These are phyloP conservation scores for Hippophae rhamnoides DNA, from an alignment of 306 rosid species.

Conservation along the genomic window DNA sequence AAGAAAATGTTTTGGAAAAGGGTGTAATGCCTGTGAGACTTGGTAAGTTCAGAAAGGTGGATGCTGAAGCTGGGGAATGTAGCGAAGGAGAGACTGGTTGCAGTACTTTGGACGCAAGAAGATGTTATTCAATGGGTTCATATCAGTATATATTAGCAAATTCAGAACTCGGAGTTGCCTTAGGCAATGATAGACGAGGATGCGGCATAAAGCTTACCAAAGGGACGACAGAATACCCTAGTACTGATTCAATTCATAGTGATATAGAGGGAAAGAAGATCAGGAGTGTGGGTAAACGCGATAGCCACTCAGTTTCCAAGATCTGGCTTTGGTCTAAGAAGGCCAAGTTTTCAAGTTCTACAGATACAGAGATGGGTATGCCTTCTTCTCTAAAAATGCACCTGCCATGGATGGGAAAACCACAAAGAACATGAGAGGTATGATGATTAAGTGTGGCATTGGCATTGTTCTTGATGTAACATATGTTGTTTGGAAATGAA, in stretches of 20 bases:
- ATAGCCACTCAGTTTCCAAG: conserved; percentile 81
- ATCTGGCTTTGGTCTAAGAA: conserved; percentile 89
- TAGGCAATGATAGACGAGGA: conserved; percentile 31
- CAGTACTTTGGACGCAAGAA: conserved; percentile 88
- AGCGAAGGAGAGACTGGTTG: conserved; percentile 82
- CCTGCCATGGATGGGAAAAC: conserved; percentile 58
- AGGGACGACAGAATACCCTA: conserved; percentile 28
- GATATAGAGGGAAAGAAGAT: conserved; percentile 76
- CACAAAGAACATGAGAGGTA: conserved; percentile 47
- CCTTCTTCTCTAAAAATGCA: conserved; percentile 46
- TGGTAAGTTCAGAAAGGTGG: conserved; percentile 64
- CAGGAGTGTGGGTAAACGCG: conserved; percentile 61
- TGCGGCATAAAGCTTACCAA: conserved; percentile 19
- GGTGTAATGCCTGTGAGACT: conserved; percentile 78
- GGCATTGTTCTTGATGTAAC: conserved; percentile 25
- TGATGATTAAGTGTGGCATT: conserved; percentile 32
- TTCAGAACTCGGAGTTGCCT: conserved; percentile 62
- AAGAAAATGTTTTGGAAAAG: conserved; percentile 52
- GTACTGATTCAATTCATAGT: conserved; percentile 33
- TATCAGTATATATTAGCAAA: conserved; percentile 75
- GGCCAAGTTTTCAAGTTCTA: conserved; percentile 49
- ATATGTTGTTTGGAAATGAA: conserved; percentile 20
- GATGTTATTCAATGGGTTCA: conserved; percentile 94
- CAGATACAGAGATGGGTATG: conserved; percentile 48
- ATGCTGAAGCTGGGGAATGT: conserved; percentile 37